Base-by-base conservation (phyloP, 768 basidiomycete genomes). In the Pleurotus ostreatus region DNA sequence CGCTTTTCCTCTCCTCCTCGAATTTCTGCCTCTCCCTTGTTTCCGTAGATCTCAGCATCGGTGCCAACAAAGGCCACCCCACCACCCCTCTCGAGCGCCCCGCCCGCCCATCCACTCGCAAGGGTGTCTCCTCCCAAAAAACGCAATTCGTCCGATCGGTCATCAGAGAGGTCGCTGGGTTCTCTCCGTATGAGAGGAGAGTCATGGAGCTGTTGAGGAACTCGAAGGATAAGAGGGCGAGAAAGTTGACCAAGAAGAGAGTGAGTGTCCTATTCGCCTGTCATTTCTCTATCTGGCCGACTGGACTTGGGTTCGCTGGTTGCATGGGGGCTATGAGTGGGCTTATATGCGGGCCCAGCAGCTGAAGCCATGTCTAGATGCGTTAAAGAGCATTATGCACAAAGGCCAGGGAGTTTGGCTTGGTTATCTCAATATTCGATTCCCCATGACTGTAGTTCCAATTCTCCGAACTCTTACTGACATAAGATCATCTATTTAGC, bases 211-310 rank as follows among this genome's bases (percentile, higher is more conserved):
- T 99, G 83, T 74, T 97, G 79, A 86, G 95, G 76, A 98, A 97
- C 84, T 94, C 92, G 61, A 97, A 94, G 94, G 96, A 99, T 74
- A 99, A 99, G 86, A 98, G 96, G 78, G 96, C 96, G 58, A 84
- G 94, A 74, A 98, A 98, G 80, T 80, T 98, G 81, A 95, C 94
- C 65, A 99, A 99, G 88, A 98, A 96, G 82, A 88, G 94, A 82
- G 96, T 97, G 22, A 43, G 51, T 53, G 16, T 34, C 30, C 7
- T 18, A 34, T 34, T 34, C 3, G 48, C 11, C 30, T 13, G n/a
- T 68, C 65, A 88, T 84, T n/a, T 56, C 26, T 22, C 4, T 16
- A n/a, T 54, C 25, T 51, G 13, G 15, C 26, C 5, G 49, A 20
- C 8, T 26, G 34, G 30, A 13, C n/a, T 18, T 18, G 38, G 12